Percentiles rank a stretch among this genome's conserved stretches.
Conservation (phyloP, 352 stramenopile genomes). For the Peronospora tabacina region DNA sequence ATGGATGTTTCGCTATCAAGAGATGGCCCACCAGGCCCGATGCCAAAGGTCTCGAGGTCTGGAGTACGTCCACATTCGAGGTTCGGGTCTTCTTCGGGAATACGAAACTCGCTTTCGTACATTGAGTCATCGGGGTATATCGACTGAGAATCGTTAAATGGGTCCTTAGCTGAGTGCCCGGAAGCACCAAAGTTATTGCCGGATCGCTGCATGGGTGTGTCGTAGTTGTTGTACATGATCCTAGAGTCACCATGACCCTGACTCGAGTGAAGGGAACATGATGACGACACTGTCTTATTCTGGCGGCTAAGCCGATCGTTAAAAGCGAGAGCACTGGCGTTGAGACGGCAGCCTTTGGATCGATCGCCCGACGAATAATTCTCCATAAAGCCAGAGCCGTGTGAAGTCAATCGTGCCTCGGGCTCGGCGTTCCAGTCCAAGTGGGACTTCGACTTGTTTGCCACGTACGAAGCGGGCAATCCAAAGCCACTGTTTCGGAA, state of each 20-base stretch:
- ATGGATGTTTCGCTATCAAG: conserved; percentile 54
- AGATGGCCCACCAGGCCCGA: conserved; percentile 31
- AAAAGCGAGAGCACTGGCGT: conserved; percentile 55
- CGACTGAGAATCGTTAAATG: conserved; percentile 25
- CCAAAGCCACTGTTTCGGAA: conserved; percentile 55
- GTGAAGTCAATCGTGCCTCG: conserved; percentile 16
- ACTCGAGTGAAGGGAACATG: conserved; percentile 39
- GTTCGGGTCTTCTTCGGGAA: conserved; percentile 33
- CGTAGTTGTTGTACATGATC: conserved; percentile 33
- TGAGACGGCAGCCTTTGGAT: conserved; percentile 39
- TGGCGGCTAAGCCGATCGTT: conserved; percentile 43
- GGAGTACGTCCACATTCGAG: conserved; percentile 38
- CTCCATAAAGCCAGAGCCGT: conserved; percentile 39
- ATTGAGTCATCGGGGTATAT: conserved; percentile 34
- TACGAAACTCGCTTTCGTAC: conserved; percentile 27
- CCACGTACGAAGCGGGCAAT: conserved; percentile 32
- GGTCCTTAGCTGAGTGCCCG: conserved; percentile 9
- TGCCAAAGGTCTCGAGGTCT: conserved; percentile 37
- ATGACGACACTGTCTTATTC: conserved; percentile 65
- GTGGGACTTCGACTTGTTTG: conserved; percentile 46
- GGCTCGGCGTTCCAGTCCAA: conserved; percentile 62
- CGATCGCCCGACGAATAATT: conserved; percentile 35
- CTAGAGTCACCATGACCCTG: conserved; percentile 20
- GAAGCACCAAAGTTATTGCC: conserved; percentile 18
- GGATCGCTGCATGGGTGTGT: conserved; percentile 30